Percentiles rank a stretch among this genome's conserved stretches.
phyloP scores from a whole-genome alignment of 2,329 filamentous ascomycete species.

The Akanthomyces lecanii region DNA sequence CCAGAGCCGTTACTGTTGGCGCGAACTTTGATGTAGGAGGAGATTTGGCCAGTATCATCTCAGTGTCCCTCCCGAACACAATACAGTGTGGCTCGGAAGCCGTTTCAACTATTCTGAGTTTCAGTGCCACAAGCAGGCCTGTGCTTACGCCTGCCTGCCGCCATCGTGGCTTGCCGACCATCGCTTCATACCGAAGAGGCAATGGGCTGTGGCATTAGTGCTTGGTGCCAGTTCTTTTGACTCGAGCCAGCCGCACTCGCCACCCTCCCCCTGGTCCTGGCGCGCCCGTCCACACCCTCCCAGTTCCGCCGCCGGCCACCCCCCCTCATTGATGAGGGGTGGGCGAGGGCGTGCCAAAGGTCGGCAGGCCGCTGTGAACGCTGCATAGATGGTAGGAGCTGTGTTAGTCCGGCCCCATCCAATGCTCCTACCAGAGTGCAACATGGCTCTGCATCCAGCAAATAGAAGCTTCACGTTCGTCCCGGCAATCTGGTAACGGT shows the following conservation, averaged over 20 bases:
- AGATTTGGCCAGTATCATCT: too few species aligned
- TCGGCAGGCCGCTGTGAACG: background rate
- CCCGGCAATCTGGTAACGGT: slow-evolving; percentile 18
- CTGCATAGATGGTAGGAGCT: background rate
- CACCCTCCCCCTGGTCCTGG: background rate
- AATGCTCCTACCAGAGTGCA: slow-evolving; percentile 15
- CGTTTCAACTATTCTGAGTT: background rate
- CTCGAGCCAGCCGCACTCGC: slow-evolving; percentile 9
- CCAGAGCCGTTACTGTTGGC: too few species aligned
- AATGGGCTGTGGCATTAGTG: slow-evolving; percentile 1
- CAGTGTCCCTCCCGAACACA: background rate
- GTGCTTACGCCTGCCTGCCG: slow-evolving; percentile 11
- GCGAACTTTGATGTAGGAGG: too few species aligned
- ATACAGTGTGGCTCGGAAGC: background rate
- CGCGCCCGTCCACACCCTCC: slow-evolving; percentile 1
- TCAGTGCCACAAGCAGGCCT: background rate
- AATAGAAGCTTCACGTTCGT: slow-evolving; percentile 16
- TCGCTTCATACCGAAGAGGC: slow-evolving; percentile 13
- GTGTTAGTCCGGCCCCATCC: slow-evolving; percentile 15
- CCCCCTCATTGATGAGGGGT: background rate
- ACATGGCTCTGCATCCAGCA: slow-evolving; percentile 15
- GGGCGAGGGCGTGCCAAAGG: background rate
- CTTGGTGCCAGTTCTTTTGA: background rate
- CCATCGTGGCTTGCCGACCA: slow-evolving; percentile 15
- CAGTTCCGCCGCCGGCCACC: background rate